phyloP scores from a whole-genome alignment of 2,329 filamentous ascomycete genomes.

The Sarocladium strictum region DNA sequence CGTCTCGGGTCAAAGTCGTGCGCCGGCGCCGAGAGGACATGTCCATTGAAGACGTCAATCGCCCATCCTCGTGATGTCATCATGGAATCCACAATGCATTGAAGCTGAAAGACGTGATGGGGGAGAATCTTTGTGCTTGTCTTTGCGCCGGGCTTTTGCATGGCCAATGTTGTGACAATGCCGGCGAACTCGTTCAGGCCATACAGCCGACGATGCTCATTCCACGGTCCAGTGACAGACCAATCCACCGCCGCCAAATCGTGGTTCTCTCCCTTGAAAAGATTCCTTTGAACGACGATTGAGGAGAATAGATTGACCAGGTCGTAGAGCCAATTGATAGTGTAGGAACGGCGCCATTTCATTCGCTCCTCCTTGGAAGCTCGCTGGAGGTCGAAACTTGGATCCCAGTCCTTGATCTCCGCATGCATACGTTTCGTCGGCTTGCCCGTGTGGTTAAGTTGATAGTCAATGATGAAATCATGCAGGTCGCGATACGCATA shows the following conservation, averaged over 20 bases:
- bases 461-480: slow-evolving; percentile 40
- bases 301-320: slow-evolving; percentile 36
- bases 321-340: slow-evolving; percentile 47
- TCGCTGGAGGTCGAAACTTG: slow-evolving; percentile 28
- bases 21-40: slow-evolving; percentile 21
- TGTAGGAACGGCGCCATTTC: slow-evolving; percentile 41
- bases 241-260: background rate
- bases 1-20: slow-evolving; percentile 21
- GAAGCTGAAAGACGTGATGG: slow-evolving; percentile 42
- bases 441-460: slow-evolving; percentile 36
- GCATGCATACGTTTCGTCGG: slow-evolving; percentile 37
- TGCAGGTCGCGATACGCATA: slow-evolving; percentile 35
- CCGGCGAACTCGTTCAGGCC: slow-evolving; percentile 37
- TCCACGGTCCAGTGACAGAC: slow-evolving; percentile 28
- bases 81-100: slow-evolving; percentile 44
- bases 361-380: slow-evolving; percentile 33
- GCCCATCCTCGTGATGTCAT: slow-evolving; percentile 38
- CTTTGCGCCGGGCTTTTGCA: slow-evolving; percentile 34
- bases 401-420: slow-evolving; percentile 34
- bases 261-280: slow-evolving; percentile 17
- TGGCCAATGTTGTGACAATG: slow-evolving; percentile 35
- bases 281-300: background rate
- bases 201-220: slow-evolving; percentile 24
- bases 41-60: slow-evolving; percentile 22
- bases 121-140: slow-evolving; percentile 35